A percentile compares a stretch with the other conserved stretches of the same genome.
These are phyloP conservation scores for Aureobasidium sp. DNA, from an alignment of 2,329 filamentous ascomycete genomes.

Conservation along the genomic window DNA sequence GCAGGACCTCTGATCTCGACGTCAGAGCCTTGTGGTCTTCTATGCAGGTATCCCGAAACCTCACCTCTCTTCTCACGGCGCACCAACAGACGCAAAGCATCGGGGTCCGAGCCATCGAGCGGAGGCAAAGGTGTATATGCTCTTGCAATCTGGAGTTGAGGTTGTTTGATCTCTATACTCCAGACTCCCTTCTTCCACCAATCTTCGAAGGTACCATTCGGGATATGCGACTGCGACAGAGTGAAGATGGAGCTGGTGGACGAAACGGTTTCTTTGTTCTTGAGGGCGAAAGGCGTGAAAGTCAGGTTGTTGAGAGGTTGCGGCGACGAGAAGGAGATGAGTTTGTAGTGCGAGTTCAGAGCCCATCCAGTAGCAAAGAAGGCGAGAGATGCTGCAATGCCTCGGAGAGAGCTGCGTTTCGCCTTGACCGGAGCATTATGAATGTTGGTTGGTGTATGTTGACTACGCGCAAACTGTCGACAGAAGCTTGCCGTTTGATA, in stretches of 20 bases:
- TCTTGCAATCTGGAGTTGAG: slow-evolving; percentile 81
- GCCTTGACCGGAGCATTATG: background rate
- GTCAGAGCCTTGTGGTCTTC: slow-evolving; percentile 24
- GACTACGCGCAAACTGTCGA: background rate
- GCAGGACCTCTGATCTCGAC: slow-evolving; percentile 75
- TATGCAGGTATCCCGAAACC: slow-evolving; percentile 72
- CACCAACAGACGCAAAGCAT: slow-evolving; percentile 61
- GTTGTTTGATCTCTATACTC: slow-evolving; percentile 91
- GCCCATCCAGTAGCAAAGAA: slow-evolving; percentile 2
- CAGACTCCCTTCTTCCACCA: slow-evolving; percentile 36
- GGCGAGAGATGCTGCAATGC: background rate
- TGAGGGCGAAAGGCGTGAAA: slow-evolving; percentile 60
- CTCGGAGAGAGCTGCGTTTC: background rate
- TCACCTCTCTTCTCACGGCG: slow-evolving; percentile 73
- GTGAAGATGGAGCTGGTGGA: slow-evolving; percentile 62
- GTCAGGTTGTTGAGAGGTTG: slow-evolving; percentile 45
- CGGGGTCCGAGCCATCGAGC: slow-evolving; percentile 18
- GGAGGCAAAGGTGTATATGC: slow-evolving; percentile 84
- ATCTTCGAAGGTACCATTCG: slow-evolving; percentile 10
- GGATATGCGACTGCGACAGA: slow-evolving; percentile 27
- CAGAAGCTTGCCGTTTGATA: background rate
- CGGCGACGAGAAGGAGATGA: background rate
- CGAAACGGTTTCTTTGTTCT: slow-evolving; percentile 53
- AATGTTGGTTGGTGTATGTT: background rate
- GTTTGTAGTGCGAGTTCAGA: background rate